These are phyloP conservation scores for Magnaporthales sp. DNA, from an alignment of 2,329 filamentous ascomycete genomes.

Conservation along the genomic window DNA sequence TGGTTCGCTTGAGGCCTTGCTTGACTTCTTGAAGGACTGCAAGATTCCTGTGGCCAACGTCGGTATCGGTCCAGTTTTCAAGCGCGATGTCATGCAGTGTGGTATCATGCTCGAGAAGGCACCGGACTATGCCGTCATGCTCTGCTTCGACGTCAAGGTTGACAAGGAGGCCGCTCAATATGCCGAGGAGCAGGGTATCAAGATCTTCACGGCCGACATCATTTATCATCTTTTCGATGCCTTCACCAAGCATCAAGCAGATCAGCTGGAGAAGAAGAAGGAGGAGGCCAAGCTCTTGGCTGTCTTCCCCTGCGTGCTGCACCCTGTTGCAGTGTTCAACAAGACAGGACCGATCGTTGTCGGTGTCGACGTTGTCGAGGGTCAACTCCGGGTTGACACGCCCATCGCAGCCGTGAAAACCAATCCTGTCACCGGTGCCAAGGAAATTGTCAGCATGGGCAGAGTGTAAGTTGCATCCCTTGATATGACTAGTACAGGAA, in stretches of 20 bases:
- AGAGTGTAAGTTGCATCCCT: constrained; percentile 67
- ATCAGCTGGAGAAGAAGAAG: constrained; percentile 83
- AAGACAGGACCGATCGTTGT: constrained; percentile 94
- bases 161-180: constrained; percentile 92
- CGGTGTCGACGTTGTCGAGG: constrained; percentile 91
- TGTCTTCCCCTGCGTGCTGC: constrained; percentile 92
- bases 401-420: constrained; percentile 81
- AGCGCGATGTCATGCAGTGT: constrained; percentile 93
- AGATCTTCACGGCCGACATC: constrained; percentile 97
- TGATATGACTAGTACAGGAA: background rate
- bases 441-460: constrained; percentile 77
- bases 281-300: constrained; percentile 92
- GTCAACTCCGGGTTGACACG: constrained; percentile 76
- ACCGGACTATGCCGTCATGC: constrained; percentile 95
- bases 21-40: constrained; percentile 90
- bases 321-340: constrained; percentile 91
- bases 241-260: constrained; percentile 90
- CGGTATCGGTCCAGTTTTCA: constrained; percentile 94
- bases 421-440: constrained; percentile 68
- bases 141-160: constrained; percentile 99
- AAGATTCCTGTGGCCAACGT: constrained; percentile 98
- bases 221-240: constrained; percentile 98
- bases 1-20: constrained; percentile 87
- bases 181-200: constrained; percentile 89
- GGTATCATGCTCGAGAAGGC: constrained; percentile 95